Base-by-base conservation (phyloP, 2,329 filamentous ascomycete species). In the Nemania bipapillata region DNA sequence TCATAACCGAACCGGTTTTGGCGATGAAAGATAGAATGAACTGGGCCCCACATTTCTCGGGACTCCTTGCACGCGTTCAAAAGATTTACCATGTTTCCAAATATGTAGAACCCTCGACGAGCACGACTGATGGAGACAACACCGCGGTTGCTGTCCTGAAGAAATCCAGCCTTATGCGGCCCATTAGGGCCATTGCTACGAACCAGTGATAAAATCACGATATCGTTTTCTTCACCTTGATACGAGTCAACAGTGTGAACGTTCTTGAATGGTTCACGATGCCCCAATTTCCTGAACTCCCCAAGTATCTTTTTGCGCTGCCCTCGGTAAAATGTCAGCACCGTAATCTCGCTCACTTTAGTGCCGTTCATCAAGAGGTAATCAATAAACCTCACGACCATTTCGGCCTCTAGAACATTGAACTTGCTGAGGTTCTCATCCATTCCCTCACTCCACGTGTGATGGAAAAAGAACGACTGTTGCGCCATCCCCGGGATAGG, bases 151-250 rank as follows among this genome's bases (percentile, higher is more conserved):
- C 81, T 78, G 65, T 91, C 88, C 1, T 86, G 83, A 1, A 97
- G 83, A 73, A 97, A 97, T 0, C 94, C 94, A 32, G 94, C 90
- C 0, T 74, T 74, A 45, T 74, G 73, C 2, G 70, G 73, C 0
- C 71, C 73, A 0, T 83, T 81, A 4, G 81, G 76, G 1, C 81
- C 74, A 40, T 90, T 91, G 71, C 90, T 94, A 50, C 94, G 87
- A 2, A 96, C 93, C 0, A 97, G 82, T 0, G 94, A 97, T 0
- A 97, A 82, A 1, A 97, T 77, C 9, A 97, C 85, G 8, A 97
- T 84, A 26, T 94, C 91, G 70, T 97, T 97, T 77, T 97, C 93
- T 74, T 97, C 93, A 12, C 94, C 94, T 78, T 97, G 94, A 75
- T 95, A 97, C 0, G 91, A 92, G 75, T 97, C 94, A 0, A 97